A percentile compares a stretch with the other conserved stretches of the same genome.
Conservation (phyloP, 148 eudicot genomes). For the Gaultheria prostrata region DNA sequence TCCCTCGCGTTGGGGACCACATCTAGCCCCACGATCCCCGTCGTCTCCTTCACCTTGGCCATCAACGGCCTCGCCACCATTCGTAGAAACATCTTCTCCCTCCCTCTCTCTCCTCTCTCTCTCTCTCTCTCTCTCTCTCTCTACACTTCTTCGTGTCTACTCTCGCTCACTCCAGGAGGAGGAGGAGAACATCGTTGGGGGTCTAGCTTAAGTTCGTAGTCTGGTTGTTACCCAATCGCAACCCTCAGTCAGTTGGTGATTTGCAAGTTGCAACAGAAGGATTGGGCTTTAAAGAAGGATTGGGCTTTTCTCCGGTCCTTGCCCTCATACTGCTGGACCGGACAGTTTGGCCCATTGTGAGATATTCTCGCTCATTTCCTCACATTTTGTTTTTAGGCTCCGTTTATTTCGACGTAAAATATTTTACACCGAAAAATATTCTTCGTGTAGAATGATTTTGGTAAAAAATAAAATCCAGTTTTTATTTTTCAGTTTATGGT, state of each 20-base stretch:
- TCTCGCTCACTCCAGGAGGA: neutral
- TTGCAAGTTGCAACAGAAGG: no score
- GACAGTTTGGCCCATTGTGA: no score
- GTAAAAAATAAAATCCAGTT: no score
- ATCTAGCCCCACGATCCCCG: constrained; percentile 88
- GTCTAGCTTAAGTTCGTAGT: neutral
- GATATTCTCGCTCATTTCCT: no score
- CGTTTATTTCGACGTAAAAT: no score
- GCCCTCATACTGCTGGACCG: no score
- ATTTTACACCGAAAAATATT: no score
- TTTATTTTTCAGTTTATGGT: no score
- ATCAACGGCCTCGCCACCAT: constrained; percentile 73
- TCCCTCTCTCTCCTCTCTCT: neutral
- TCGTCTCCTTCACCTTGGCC: constrained; percentile 88
- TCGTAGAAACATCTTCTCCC: constrained; percentile 63
- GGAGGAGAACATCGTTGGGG: neutral
- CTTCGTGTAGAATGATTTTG: no score
- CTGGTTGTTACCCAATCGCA: neutral
- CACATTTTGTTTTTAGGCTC: no score
- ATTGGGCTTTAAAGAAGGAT: no score
- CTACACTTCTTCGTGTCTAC: neutral
- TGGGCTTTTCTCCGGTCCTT: no score
- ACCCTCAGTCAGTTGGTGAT: neutral
- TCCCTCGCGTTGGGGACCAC: constrained; percentile 91
- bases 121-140: neutral